A percentile compares a stretch with the other conserved stretches of the same genome.
phyloP scores from a whole-genome alignment of 2,329 filamentous ascomycete species.

The Colletotrichum sp. region DNA sequence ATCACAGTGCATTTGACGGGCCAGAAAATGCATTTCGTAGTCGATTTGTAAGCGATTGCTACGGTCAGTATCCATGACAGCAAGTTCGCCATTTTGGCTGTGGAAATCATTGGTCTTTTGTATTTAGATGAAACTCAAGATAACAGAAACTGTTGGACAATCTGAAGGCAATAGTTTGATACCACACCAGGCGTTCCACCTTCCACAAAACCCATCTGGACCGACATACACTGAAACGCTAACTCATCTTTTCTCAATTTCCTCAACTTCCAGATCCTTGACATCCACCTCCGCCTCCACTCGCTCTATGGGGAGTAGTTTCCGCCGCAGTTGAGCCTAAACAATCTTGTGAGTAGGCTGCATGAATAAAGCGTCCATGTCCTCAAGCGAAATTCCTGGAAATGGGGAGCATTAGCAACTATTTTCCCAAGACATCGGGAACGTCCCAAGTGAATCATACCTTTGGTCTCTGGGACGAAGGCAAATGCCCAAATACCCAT shows the following conservation, averaged over 20 bases:
- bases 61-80: neutral
- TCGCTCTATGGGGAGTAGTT: neutral
- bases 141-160: neutral
- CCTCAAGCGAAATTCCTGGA: constrained; percentile 47
- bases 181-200: neutral
- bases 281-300: neutral
- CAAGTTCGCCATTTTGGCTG: neutral
- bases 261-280: neutral
- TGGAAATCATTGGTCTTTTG: neutral
- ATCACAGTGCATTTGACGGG: neutral
- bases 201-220: too few species aligned
- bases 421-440: neutral
- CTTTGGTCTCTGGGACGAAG: constrained; percentile 58
- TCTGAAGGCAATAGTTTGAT: neutral
- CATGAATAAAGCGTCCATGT: constrained; percentile 44
- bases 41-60: neutral
- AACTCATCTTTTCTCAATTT: neutral
- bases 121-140: neutral
- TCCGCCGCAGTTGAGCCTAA: constrained; percentile 25
- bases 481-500: constrained; percentile 53
- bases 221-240: accelerated
- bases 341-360: constrained; percentile 35
- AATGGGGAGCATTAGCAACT: neutral
- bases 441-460: constrained; percentile 26
- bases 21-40: neutral